Evolutionary conservation across 345 rosid species (phyloP), one percentile per base, ranked within the genome.

Genomic region (Lagerstroemia speciosa): DNA sequence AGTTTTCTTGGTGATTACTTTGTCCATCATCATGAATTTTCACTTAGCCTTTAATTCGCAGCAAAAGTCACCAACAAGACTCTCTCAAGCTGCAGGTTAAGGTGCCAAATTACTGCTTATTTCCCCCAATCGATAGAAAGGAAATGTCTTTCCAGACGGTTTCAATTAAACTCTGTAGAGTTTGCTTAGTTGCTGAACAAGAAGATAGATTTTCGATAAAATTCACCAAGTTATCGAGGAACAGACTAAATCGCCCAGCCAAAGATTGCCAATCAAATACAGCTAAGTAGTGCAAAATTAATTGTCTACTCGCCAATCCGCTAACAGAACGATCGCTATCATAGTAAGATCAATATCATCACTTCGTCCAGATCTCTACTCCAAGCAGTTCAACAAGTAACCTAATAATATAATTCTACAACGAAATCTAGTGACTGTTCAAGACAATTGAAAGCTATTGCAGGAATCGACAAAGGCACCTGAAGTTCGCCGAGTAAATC

Each of bases 401-500:
- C 33, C 62, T 11, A 57, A 7, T 24, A 57, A 2, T 50, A 15
- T 2, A 52, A 52, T 22, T 1, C 58, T 33, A 36, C n/a, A 41
- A 26, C 57, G 16, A 8, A 52, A 8, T 24, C 53, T 20, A 17
- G 53, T 17, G 24, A 48, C 6, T 52, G 58, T 24, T 52, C 58
- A 24, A 52, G 3, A n/a, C 58, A 52, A 52, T 20, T 19, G 64
- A 32, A 6, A 33, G 43, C 66, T 6, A 34, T 34, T n/a, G 27
- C 26, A 16, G 66, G 14, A 31, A 63, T 24, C 26, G 9, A n/a
- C 6, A 1, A n/a, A 14, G 60, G 60, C 62, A 94, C 99, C 92
- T 88, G 91, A 67, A 94, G 74, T 68, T 94, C 90, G 53, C 90
- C 89, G 53, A 94, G 36, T 45, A 91, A 7, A 10, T 91, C 96